Conservation (phyloP, 345 rosid species). For the Brassica juncea region DNA sequence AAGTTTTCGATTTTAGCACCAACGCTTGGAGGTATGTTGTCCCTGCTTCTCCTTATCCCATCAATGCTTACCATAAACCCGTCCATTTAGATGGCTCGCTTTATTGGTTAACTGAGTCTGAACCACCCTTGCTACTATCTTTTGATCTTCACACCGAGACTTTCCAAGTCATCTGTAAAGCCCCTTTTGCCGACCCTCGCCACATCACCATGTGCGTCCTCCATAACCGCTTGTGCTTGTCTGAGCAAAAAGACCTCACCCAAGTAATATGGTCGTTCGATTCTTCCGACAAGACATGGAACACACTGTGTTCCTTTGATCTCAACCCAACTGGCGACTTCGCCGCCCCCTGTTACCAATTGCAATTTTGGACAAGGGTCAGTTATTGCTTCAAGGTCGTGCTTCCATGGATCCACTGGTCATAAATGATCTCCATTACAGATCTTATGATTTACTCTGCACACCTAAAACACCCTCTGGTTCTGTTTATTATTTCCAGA, state of each 20-base stretch:
- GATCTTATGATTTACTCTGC: neutral
- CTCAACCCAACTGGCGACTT: neutral
- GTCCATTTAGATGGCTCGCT: neutral
- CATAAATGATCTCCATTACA: neutral
- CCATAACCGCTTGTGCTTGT: neutral
- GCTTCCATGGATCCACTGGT: neutral
- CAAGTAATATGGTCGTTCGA: neutral
- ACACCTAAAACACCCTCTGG: neutral
- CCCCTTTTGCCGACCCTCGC: neutral
- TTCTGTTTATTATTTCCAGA: neutral
- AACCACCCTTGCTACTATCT: neutral
- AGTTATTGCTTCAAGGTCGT: neutral
- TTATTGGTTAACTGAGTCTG: neutral
- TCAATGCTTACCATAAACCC: neutral
- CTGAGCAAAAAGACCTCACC: neutral
- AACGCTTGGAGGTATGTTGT: neutral
- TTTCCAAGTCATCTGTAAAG: neutral
- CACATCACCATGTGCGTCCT: neutral
- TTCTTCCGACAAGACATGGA: neutral
- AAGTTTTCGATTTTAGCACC: neutral
- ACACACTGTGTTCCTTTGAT: neutral
- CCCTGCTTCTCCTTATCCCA: neutral
- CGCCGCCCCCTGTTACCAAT: neutral
- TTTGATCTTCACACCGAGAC: neutral
- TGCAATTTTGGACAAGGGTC: neutral